Evolutionary conservation across 2,329 filamentous ascomycete genomes (phyloP), one percentile per base, ranked within the genome.

Genomic region (Drechslerella stenobrocha): DNA sequence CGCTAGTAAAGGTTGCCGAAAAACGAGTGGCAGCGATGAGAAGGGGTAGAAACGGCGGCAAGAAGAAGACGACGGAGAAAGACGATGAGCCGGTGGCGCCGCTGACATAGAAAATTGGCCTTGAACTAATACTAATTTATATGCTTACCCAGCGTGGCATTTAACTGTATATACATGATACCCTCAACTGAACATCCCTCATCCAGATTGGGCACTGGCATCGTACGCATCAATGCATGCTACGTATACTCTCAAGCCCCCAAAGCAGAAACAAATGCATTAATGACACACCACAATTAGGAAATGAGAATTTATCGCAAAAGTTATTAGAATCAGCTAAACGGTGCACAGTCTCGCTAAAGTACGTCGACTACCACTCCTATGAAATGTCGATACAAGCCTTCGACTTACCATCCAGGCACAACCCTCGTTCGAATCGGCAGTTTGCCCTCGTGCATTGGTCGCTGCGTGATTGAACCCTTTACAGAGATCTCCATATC

Each of bases 391-490:
- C 34, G 22, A 26, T 26, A 24, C 28, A 11, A 11, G 24, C 6
- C 44, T 26, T 11, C 22, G 28, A 15, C 26, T 76, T 74, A 87
- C 84, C 87, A 90, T 0, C 84, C 85, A 22, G 85, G 81, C n/a
- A 90, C 73, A 50, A 83, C 78, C 73, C 79, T 89, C 46, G 89
- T 77, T 74, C 81, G 84, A 4, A 92, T 83, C 73, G 83, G 80
- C 74, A 96, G 77, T 0, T 90, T 90, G 59, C 85, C 85, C 59
- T 81, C 45, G 9, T 67, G 63, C 4, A 50, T 82, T 0, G 90
- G 90, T 74, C 84, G 83, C 4, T 84, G 81, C 18, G 90, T 95
- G 47, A 93, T 81, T 1, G 84, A 84, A 0, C 84, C 82, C 75
- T 84, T 85, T 69, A 95, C 84, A 46, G 82, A 76, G 46, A 92